Evolutionary conservation across 768 basidiomycete species (phyloP), one percentile per base, ranked within the genome.

Genomic region (Boletus huronensis): DNA sequence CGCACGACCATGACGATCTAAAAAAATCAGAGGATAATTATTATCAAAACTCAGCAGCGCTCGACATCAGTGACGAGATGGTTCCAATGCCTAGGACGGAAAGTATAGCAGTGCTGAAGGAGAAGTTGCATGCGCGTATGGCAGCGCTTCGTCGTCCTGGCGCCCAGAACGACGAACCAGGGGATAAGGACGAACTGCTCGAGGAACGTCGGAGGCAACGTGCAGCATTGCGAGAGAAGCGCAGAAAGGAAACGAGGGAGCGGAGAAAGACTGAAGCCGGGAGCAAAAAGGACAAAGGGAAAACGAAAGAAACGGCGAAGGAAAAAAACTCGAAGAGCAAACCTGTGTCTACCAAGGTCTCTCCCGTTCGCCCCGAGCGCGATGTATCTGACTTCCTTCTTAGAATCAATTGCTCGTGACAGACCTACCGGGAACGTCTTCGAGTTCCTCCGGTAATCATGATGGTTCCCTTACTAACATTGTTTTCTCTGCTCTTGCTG

Each of bases 181-280:
- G 77, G 6, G 85, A 86, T 64, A 84, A 81, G 65, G 94, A 98
- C 65, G 91, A 85, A 57, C 68, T 98, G 43, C 68, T 98, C 48
- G 89, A 93, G 64, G 89, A 93, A 70, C 77, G 89, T 50, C 75
- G 93, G 57, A 71, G 72, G 61, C 85, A 90, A 64, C 77, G 93
- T 5, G 94, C 87, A 0, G 83, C 86, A 32, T 78, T 97, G 78
- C 79, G 94, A 21, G 95, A 98, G 71, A 81, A 84, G 53, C 75
- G 96, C 61, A 74, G 94, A 65, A 90, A 88, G 64, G 88, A 90
- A 75, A 90, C 90, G 8, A 88, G 80, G 66, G 93, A 94, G 72
- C 88, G 90, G 72, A 89, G 85, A 55, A 73, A 76, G 61, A 77
- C 76, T 16, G 85, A 88, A 66, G 77, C 82, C 55, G 89, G 87